Percentiles rank a stretch among this genome's conserved stretches.
phyloP scores from a whole-genome alignment of 2,329 filamentous ascomycete genomes.

The Alternaria novae-zelandiae region DNA sequence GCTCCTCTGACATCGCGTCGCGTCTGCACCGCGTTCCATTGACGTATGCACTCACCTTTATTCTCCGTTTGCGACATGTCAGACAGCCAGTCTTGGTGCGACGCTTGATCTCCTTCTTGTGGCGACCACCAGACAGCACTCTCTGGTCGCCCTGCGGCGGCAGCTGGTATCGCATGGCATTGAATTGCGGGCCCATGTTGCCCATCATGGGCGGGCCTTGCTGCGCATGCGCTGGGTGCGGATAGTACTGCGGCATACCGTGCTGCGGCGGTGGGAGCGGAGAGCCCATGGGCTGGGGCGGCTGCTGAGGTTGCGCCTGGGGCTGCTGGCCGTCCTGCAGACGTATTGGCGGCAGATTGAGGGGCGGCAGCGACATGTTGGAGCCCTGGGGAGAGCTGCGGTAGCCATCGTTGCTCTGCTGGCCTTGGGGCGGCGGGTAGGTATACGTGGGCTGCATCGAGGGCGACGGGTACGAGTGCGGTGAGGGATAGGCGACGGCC shows the following conservation, averaged over 20 bases:
- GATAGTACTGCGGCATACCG: slow-evolving; percentile 61
- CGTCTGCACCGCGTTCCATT: slow-evolving; percentile 36
- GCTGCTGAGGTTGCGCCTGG: slow-evolving; percentile 37
- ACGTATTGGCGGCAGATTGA: slow-evolving; percentile 60
- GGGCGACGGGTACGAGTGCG: slow-evolving; percentile 59
- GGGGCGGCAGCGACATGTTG: slow-evolving; percentile 52
- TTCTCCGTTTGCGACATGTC: slow-evolving; percentile 66
- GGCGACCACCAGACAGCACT: slow-evolving; percentile 66
- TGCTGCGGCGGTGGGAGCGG: slow-evolving; percentile 61
- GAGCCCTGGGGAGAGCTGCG: slow-evolving; percentile 55
- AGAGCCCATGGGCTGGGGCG: slow-evolving; percentile 57
- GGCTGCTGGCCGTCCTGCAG: slow-evolving; percentile 54
- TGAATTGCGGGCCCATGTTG: slow-evolving; percentile 56
- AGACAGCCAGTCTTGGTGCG: slow-evolving; percentile 76
- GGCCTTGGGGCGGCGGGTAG: slow-evolving; percentile 53
- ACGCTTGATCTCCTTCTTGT: slow-evolving; percentile 77
- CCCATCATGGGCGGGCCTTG: slow-evolving; percentile 59
- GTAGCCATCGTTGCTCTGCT: slow-evolving; percentile 51
- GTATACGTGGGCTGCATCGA: slow-evolving; percentile 58
- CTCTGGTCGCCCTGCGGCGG: slow-evolving; percentile 58
- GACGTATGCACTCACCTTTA: slow-evolving; percentile 65
- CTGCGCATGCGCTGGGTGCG: slow-evolving; percentile 47
- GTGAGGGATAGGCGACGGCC: slow-evolving; percentile 51
- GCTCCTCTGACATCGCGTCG: slow-evolving; percentile 30
- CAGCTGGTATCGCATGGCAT: slow-evolving; percentile 62